phyloP scores from a whole-genome alignment of 352 stramenopile genomes.

The Phytopythium helicoides region DNA sequence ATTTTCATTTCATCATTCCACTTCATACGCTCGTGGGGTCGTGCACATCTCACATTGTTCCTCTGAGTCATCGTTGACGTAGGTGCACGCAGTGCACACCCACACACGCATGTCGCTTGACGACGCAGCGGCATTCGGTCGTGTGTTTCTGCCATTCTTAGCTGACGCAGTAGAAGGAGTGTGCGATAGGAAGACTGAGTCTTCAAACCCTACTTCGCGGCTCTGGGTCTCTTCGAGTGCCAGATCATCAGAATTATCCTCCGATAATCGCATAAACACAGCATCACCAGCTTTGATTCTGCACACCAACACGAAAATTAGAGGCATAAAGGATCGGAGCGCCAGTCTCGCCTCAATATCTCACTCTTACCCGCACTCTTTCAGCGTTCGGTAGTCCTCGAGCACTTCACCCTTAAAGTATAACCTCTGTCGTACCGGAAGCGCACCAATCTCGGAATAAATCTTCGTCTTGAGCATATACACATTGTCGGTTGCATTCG shows the following conservation, averaged over 20 bases:
- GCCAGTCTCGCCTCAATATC: conserved; percentile 1
- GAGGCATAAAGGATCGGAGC: background rate
- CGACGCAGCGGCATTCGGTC: conserved; percentile 10
- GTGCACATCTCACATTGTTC: conserved; percentile 69
- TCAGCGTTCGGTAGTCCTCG: conserved; percentile 52
- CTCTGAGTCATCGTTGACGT: conserved; percentile 66
- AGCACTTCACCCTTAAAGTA: conserved; percentile 67
- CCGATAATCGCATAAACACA: conserved; percentile 67
- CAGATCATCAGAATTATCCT: conserved; percentile 59
- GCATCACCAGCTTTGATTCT: conserved; percentile 76
- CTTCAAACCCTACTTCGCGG: conserved; percentile 69
- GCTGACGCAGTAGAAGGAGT: background rate
- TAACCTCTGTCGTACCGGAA: conserved; percentile 64
- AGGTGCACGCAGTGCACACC: conserved; percentile 74
- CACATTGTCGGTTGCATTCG: conserved; percentile 65
- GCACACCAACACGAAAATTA: conserved; percentile 3
- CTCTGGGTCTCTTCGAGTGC: conserved; percentile 42
- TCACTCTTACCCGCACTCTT: conserved; percentile 55
- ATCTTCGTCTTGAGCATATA: conserved; percentile 81
- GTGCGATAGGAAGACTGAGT: conserved; percentile 66
- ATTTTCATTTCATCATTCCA: conserved; percentile 20
- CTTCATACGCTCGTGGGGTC: conserved; percentile 32
- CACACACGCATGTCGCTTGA: conserved; percentile 39
- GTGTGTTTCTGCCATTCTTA: background rate
- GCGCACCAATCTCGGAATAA: conserved; percentile 60